Evolutionary conservation across 495 filamentous ascomycete genomes (phyloP), one percentile per base, ranked within the genome.

Genomic region (Endocarpon pusillum): DNA sequence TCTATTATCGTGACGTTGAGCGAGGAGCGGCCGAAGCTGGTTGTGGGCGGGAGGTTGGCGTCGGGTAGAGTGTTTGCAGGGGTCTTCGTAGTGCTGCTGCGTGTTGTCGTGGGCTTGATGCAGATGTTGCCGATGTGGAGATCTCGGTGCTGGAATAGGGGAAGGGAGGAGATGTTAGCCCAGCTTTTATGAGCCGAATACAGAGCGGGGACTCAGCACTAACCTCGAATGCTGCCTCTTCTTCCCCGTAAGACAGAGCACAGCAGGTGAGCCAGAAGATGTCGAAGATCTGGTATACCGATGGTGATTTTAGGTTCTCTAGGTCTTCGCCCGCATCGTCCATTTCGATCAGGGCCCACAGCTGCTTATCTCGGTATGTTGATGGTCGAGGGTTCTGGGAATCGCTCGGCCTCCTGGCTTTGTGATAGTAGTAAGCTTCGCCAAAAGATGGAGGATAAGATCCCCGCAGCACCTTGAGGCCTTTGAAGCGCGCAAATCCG

Each of bases 401-500:
- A 74, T 35, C 67, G 45, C 38, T 64, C 61, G 37, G 73, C 68
- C 26, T 75, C 61, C 46, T 66, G 57, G 18, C 68, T 59, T 67
- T 55, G 28, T 67, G 62, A 36, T 64, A 54, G 25, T 81, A 70
- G 55, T 71, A 84, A 12, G 83, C 81, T 21, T 65, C 55, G 19
- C 73, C 58, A 31, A 89, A 71, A 0, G 59, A 52, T 19, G 58
- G 53, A 6, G 77, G 67, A 7, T 80, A 73, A 12, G 66, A 67
- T 0, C 85, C 85, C 43, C 72, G 57, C 0, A 92, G 60, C 5
- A 94, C 59, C 29, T 78, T 73, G 4, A 79, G 67, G 28, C 78
- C 75, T 45, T 84, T 72, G 57, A 87, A 87, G n/a, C 75, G 65
- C n/a, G 83, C 81, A 52, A 91, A 94, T n/a, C 85, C 85, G 1